Evolutionary conservation across 495 filamentous ascomycete genomes (phyloP), one percentile per base, ranked within the genome.

Genomic region (Evansstolkia leycettana): DNA sequence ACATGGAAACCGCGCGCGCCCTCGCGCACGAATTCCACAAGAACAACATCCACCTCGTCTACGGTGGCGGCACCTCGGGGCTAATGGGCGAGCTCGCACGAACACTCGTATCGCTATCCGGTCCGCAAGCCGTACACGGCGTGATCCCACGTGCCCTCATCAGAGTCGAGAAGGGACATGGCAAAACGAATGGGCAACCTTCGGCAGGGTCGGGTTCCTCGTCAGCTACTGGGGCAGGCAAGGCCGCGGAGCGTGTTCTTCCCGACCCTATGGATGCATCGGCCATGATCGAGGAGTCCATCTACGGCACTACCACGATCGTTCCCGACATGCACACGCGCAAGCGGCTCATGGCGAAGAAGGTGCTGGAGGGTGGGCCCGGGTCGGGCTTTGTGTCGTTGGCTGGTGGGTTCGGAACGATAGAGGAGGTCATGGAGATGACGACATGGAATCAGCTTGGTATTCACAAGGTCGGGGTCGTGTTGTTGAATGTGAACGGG

Each of bases 381-480:
- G 87, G 87, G 2, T 76, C 75, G 38, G 92, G 92, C 7, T 98
- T 98, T 66, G 73, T 96, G 15, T 84, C 88, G 16, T 60, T 98
- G 47, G 76, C 73, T 33, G 90, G 90, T 13, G 90, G 90, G 0
- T 96, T 87, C 58, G 90, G 90, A 8, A 96, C 92, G 5, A 67
- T 96, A 51, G 90, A 98, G 61, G 90, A 98, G 67, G 64, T 96
- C 36, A 89, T 95, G 64, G 90, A 98, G 70, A 80, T 93, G 37
- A 81, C 78, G 19, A 96, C 90, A 9, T 98, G 90, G 90, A 96
- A 95, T 57, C 90, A 95, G 60, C 57, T 98, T 38, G 90, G 92
- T 0, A 98, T 98, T 41, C 90, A 98, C 55, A 71, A 68, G 38
- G 70, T 73, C 40, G 84, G 82, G 0, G 73, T 98, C 31, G 76